Evolutionary conservation across 2,329 filamentous ascomycete species (phyloP), one percentile per base, ranked within the genome.

Genomic region (Fusarium illudens): DNA sequence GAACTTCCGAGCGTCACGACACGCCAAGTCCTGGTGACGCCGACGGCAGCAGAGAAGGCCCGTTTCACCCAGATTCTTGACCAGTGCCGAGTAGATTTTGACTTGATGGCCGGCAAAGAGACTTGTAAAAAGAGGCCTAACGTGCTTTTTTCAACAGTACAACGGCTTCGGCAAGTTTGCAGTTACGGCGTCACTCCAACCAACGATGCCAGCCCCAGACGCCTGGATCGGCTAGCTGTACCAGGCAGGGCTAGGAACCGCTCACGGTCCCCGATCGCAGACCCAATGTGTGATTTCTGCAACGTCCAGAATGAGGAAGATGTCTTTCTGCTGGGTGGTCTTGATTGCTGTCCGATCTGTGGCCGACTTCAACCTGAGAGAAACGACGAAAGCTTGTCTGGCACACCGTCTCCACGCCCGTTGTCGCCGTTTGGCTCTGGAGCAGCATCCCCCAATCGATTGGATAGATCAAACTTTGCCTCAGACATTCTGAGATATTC

Each of bases 131-230:
- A 50, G 2, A 64, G 25, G 20, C 30, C 60, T 0, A 64, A 60
- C 0, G 1, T 64, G 0, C 5, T 65, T 0, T 60, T 64, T 0
- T 64, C 54, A 0, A 15, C 62, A 13, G 57, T 65, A 0, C 39
- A 65, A 65, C n/a, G n/a, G 0, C 54, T 65, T 1, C 36, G 62
- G 3, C 36, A 56, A 5, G 22, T 65, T 15, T 65, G 60, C 1
- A 65, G 55, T 5, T 60, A 64, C 1, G 62, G 60, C 0, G 1
- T 20, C 1, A 33, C 56, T 0, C 2, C 5, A 0, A 7, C 6
- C 4, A 19, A 4, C 1, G 2, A 2, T 0, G 0, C 4, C 0
- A 15, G 11, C 1, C 4, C 12, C 4, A 37, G 10, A 4, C 4
- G 1, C 0, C 2, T 15, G 0, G 36, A 19, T 6, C 32, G 17